Evolutionary conservation across 495 filamentous ascomycete species (phyloP), one percentile per base, ranked within the genome.

Genomic region (Aspergillus leporis): DNA sequence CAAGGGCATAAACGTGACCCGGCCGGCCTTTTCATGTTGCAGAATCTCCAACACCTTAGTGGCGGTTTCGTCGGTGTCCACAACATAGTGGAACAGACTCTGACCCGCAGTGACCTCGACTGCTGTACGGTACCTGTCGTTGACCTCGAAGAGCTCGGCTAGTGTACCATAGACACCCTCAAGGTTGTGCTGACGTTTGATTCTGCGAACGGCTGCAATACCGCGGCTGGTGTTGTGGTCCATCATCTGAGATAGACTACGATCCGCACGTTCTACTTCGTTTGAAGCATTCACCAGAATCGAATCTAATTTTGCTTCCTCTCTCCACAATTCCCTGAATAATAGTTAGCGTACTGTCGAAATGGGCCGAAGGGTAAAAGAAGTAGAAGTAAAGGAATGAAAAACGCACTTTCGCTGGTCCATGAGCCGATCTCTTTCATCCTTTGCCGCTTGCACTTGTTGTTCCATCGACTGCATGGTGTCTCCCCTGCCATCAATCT

Each of bases 61-160:
- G 0, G 92, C 92, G 2, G 93, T 97, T 38, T 89, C 84, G 54
- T 93, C 93, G 40, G 87, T 96, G 70, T 99, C 94, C 47, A 97
- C 92, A 23, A 99, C 91, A 64, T 96, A 95, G 73, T 99, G 91
- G 74, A 99, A 99, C 8, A 99, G 78, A 70, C 91, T 95, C 60
- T 88, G 87, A 6, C 94, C 95, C 9, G 92, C 95, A 4, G 92
- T 94, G 36, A 94, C 90, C 69, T 99, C 94, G 16, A 96, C 90
- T 4, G 94, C 91, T 41, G 90, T 88, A 36, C 91, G 86, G 71
- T 94, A 98, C 50, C 83, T 83, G n/a, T 96, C 91, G 51, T 79
- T 79, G 40, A 96, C 92, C 25, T 89, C 85, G 66, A 97, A 83
- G 8, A 99, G 84, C 70, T 99, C 94, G 16, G 93, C 92, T 12